These are phyloP conservation scores for Trichoderma reesei DNA, from an alignment of 495 filamentous ascomycete genomes.

Conservation along the genomic window DNA sequence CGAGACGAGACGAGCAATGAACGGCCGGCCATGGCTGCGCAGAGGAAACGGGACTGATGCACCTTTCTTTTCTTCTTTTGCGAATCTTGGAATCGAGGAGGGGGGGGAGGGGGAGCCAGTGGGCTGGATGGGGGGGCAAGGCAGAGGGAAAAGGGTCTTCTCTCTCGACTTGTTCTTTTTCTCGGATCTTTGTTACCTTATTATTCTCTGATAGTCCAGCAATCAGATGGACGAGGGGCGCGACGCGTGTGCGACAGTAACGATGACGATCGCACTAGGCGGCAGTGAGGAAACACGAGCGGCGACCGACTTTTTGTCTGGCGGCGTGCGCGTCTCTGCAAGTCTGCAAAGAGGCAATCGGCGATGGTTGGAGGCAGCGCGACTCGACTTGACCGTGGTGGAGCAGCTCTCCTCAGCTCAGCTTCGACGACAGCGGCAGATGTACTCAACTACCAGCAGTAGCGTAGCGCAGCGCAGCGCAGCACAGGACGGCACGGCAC, in stretches of 20 bases:
- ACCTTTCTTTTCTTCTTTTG: background rate
- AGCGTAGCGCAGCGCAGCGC: background rate
- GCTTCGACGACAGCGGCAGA: background rate
- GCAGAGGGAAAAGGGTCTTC: background rate
- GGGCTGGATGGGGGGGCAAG: background rate
- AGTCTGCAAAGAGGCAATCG: slow-evolving; percentile 2
- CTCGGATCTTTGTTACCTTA: background rate
- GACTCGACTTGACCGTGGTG: background rate
- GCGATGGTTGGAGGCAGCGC: slow-evolving; percentile 7
- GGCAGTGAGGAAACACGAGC: slow-evolving; percentile 8
- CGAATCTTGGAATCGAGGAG: background rate
- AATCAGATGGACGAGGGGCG: background rate
- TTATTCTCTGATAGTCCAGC: background rate
- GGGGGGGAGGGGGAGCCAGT: background rate
- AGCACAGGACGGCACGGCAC: background rate
- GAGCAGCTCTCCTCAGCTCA: background rate
- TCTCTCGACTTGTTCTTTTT: too few relatives aligned
- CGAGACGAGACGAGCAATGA: background rate
- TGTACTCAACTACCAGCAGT: too few relatives aligned
- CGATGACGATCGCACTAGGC: background rate
- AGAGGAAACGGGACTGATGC: background rate
- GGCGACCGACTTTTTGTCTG: slow-evolving; percentile 7
- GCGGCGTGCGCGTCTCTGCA: slow-evolving; percentile 4
- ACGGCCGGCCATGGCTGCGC: slow-evolving; percentile 6
- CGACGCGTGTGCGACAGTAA: slow-evolving; percentile 7